Conservation (phyloP, 805 yeast genomes). For the Nakazawaea ambrosiae region DNA sequence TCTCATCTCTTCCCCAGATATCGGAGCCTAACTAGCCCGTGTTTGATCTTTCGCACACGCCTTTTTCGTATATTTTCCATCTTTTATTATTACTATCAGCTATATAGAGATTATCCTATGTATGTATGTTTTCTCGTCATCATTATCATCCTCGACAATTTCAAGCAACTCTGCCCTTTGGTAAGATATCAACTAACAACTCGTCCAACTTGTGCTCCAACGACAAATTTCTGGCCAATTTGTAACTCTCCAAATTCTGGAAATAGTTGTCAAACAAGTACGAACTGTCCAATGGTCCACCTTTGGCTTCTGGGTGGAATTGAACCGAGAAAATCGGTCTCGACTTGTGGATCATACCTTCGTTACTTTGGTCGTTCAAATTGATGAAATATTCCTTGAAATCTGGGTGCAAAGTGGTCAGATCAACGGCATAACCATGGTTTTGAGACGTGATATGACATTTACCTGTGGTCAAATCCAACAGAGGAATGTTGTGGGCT, state of each 20-base stretch:
- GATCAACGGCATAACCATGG: slow-evolving; percentile 97
- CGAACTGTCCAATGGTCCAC: slow-evolving; percentile 94
- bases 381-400: slow-evolving; percentile 88
- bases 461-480: slow-evolving; percentile 82
- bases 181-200: slow-evolving; percentile 54
- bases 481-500: slow-evolving; percentile 97
- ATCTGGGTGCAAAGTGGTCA: slow-evolving; percentile 60
- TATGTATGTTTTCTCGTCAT: too few relatives aligned
- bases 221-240: slow-evolving; percentile 33
- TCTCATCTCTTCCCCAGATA: too few relatives aligned
- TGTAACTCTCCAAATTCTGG: slow-evolving; percentile 55
- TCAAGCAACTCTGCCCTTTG: slow-evolving; percentile 56
- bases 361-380: slow-evolving; percentile 92
- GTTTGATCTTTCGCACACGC: not conserved
- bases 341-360: slow-evolving; percentile 87
- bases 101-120: not conserved
- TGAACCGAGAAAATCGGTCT: slow-evolving; percentile 95
- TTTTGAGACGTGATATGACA: slow-evolving; percentile 98
- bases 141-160: too few relatives aligned
- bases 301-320: slow-evolving; percentile 99
- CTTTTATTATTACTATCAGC: not conserved
- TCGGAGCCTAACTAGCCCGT: too few relatives aligned
- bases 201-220: slow-evolving; percentile 32
- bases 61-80: not conserved
- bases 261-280: slow-evolving; percentile 89